These are phyloP conservation scores for Wickerhamiella lipophila DNA, from an alignment of 805 yeast genomes.

Conservation along the genomic window DNA sequence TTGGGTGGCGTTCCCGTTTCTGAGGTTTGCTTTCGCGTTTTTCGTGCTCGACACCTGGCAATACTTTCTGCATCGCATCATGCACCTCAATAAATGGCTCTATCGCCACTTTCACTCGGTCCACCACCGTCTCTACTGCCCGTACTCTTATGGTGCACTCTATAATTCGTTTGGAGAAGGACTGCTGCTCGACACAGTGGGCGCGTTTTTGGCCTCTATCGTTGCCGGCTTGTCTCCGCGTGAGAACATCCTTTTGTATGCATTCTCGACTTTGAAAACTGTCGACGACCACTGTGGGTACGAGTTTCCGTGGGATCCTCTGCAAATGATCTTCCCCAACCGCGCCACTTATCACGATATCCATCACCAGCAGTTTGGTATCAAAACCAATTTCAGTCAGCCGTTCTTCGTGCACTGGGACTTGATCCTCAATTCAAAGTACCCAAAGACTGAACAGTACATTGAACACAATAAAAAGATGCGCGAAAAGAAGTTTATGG, in stretches of 20 bases:
- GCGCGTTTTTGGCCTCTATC: conserved; percentile 74
- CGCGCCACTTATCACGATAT: conserved; percentile 93
- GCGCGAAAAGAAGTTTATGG: conserved; percentile 46
- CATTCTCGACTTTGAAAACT: conserved; percentile 88
- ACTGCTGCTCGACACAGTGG: conserved; percentile 76
- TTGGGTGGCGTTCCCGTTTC: conserved; percentile 47
- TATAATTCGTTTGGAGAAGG: conserved; percentile 94
- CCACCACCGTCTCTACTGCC: conserved; percentile 88
- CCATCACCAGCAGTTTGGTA: conserved; percentile 93
- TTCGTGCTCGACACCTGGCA: conserved; percentile 89
- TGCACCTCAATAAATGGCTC: conserved; percentile 70
- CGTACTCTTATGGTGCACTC: conserved; percentile 92
- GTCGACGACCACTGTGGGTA: conserved; percentile 99
- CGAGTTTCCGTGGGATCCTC: conserved; percentile 78
- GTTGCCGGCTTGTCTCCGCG: conserved; percentile 55
- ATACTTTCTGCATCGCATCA: conserved; percentile 71
- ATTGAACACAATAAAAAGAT: conserved; percentile 51
- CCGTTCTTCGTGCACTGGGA: conserved; percentile 98
- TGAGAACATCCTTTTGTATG: conserved; percentile 60
- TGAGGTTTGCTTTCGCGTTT: conserved; percentile 53
- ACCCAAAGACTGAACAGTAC: conserved; percentile 52
- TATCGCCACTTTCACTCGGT: conserved; percentile 82
- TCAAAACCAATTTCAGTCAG: conserved; percentile 84
- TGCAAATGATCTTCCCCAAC: conserved; percentile 86
- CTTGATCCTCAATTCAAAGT: conserved; percentile 53